These are phyloP conservation scores for Paraurostyla sp. DNA, from an alignment of 73 alveolate genomes.

Conservation along the genomic window DNA sequence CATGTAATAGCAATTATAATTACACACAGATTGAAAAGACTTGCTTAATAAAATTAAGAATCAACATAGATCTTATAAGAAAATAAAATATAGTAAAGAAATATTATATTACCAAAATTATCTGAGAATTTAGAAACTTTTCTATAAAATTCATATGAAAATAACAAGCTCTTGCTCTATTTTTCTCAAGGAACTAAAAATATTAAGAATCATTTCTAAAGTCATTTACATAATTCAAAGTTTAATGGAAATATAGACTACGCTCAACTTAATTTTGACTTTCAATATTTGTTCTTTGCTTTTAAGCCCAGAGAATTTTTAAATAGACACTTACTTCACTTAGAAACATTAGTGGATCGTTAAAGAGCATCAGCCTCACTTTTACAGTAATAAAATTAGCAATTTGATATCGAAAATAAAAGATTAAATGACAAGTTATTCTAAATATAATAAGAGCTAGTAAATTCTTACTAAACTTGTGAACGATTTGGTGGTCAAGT, in stretches of 20 bases:
- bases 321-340: slow-evolving; percentile 14
- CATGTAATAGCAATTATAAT: not conserved
- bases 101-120: no score
- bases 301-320: slow-evolving; percentile 29
- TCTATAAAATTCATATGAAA: not conserved
- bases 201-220: not conserved
- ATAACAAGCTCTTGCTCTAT: no score
- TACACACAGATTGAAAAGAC: not conserved
- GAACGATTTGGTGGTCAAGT: not conserved
- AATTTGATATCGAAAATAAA: not conserved
- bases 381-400: not conserved
- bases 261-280: not conserved
- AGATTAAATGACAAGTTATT: not conserved
- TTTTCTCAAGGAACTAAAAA: not conserved
- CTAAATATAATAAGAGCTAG: not conserved
- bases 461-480: not conserved
- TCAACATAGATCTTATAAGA: not conserved
- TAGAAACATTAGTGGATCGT: not conserved
- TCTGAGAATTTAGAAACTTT: not conserved
- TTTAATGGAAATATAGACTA: not conserved
- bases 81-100: no score
- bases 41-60: not conserved
- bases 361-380: slow-evolving; percentile 16
- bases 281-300: not conserved
- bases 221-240: not conserved